Evolutionary conservation across 345 rosid species (phyloP), one percentile per base, ranked within the genome.

Genomic region (Anacardium occidentale): DNA sequence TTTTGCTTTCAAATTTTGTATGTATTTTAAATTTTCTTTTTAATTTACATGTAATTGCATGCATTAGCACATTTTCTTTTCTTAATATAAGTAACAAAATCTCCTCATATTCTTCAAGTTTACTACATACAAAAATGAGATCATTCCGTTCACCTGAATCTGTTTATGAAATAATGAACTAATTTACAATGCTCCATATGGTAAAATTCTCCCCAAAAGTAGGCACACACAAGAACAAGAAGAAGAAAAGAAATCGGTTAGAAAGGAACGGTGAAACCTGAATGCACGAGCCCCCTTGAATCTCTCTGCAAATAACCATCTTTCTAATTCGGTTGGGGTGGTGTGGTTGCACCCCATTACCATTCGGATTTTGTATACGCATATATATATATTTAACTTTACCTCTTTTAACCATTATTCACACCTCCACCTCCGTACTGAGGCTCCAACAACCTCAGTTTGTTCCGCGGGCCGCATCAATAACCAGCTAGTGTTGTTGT

Each of bases 391-490:
- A 50, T 22, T 51, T 6, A 50, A 10, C 22, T 18, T 62, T 10
- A 14, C 25, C 0, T 18, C 7, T 32, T 34, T 20, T 5, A 1
- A 12, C 22, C 2, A 58, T 5, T 10, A 45, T 45, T 58, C 45
- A 18, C 76, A 65, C 50, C 51, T 61, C 61, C 65, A 11, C 70
- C 66, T 69, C 25, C 69, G 11, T 40, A 12, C 58, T 65, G 76
- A 74, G 37, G 60, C 53, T 50, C 53, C 18, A 37, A 37, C 5
- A 37, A n/a, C 29, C 56, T 59, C 68, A 66, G n/a, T 60, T 6
- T 25, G 2, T 14, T 21, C 18, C 80, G 73, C 78, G 61, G 86
- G 85, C 86, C 86, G 88, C 81, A 78, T 51, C 68, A 75, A 75
- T 61, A 50, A 9, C 56, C 64, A 70, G 73, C 60, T 25, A 7